A percentile compares a stretch with the other conserved stretches of the same genome.
These are phyloP conservation scores for Cladosporium sp. DNA, from an alignment of 2,329 filamentous ascomycete species.

Conservation along the genomic window DNA sequence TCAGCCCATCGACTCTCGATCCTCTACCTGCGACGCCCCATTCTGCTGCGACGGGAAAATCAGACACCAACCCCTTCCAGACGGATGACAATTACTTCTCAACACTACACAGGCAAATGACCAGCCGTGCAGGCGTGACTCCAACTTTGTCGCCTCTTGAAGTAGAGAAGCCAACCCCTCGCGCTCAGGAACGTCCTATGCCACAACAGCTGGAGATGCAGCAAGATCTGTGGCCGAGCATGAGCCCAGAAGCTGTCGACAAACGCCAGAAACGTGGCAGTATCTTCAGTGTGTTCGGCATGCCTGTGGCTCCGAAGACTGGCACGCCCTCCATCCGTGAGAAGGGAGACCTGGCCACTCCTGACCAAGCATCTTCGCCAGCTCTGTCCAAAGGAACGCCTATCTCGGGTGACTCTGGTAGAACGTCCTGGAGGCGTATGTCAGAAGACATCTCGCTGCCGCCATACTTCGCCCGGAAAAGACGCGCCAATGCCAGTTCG, in stretches of 20 bases:
- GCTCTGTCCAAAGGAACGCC: neutral
- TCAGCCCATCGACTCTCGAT: neutral
- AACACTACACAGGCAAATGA: slow-evolving; percentile 2
- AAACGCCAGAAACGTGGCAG: slow-evolving; percentile 18
- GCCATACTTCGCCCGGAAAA: neutral
- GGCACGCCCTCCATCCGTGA: neutral
- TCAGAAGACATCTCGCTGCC: slow-evolving; percentile 1
- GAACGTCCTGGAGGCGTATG: neutral
- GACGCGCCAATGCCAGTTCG: neutral
- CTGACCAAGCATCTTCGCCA: neutral
- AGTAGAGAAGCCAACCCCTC: neutral
- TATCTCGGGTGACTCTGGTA: neutral
- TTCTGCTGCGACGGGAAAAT: neutral
- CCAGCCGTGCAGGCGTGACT: slow-evolving; percentile 5
- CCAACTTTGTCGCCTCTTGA: slow-evolving; percentile 4
- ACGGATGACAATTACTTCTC: slow-evolving; percentile 14
- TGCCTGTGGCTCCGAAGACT: slow-evolving; percentile 6
- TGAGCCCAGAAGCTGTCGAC: neutral
- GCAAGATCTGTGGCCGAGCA: neutral
- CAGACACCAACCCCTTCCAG: slow-evolving; percentile 7
- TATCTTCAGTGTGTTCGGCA: slow-evolving; percentile 19
- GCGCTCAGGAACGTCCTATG: neutral
- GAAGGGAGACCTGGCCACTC: neutral
- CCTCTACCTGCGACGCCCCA: neutral
- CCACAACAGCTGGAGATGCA: neutral